Base-by-base conservation (phyloP, 805 yeast genomes). In the Candida incommunis region DNA sequence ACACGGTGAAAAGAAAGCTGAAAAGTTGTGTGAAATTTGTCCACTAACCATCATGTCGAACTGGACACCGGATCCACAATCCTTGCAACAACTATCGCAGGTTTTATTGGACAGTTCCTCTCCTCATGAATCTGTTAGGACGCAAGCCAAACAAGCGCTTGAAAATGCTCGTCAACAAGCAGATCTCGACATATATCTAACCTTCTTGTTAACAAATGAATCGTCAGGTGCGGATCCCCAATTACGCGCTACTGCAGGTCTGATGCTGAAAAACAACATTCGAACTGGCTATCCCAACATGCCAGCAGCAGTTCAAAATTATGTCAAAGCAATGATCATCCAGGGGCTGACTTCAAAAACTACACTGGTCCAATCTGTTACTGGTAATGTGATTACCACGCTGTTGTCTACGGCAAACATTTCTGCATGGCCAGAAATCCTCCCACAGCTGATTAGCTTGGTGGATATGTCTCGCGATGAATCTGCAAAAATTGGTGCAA, bases 361-460 rank as follows among this genome's bases (percentile, higher is more conserved):
- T 45, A 60, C 65, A n/a, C 65, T 84, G 51, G 82, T 90, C 23
- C 73, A 95, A 49, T 86, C 83, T 57, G 84, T 90, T 48, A 80
- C 96, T 3, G 96, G 96, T 34, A 87, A 80, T 56, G 95, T 87
- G 43, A 78, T 90, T 44, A 83, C 96, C 2, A 72, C 95, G 0
- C 63, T 92, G 24, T 82, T 87, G 52, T 69, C 82, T 2, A 68
- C 75, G 7, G 70, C 74, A 40, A 94, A 95, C 1, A 68, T 82
- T 40, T 65, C 69, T 22, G 67, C 69, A 23, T 85, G 95, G 95
- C 87, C 92, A 2, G 72, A 69, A 40, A 68, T 81, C 23, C 63
- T 90, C n/a, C 78, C 82, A 2, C 78, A 75, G 51, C 66, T 90
- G 42, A 61, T 88, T 51, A 74, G 73, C 43, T 63, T 87, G 57